Percentiles rank a stretch among this genome's conserved stretches.
These are phyloP conservation scores for Deinandra increscens DNA, from an alignment of 129 eudicot genomes.

Conservation along the genomic window DNA sequence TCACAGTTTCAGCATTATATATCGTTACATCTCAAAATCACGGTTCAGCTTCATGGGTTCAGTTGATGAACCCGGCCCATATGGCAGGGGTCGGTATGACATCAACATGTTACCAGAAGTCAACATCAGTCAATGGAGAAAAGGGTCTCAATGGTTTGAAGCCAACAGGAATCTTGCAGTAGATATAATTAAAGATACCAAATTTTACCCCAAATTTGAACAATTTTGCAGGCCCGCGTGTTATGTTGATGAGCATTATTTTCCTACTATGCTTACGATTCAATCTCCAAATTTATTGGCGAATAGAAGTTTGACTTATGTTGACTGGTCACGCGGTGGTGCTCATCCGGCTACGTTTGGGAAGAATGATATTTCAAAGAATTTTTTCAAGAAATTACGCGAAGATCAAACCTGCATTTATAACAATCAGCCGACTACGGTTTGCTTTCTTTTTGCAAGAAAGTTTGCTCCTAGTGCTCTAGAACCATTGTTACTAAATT, in stretches of 20 bases:
- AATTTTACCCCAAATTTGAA: conserved; percentile 68
- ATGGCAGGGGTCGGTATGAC: conserved; percentile 77
- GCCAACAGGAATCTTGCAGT: conserved; percentile 59
- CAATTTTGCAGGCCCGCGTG: conserved; percentile 71
- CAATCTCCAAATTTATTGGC: conserved; percentile 56
- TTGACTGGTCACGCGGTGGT: conserved; percentile 90
- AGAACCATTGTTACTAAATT: conserved; percentile 51
- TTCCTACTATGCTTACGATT: conserved; percentile 76
- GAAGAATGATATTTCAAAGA: conserved; percentile 41
- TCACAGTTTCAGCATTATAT: conserved; percentile 57
- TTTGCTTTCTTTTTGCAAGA: conserved; percentile 84
- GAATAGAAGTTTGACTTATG: conserved; percentile 72
- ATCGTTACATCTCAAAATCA: conserved; percentile 63
- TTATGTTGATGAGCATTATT: conserved; percentile 88
- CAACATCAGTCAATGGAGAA: conserved; percentile 70
- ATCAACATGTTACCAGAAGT: conserved; percentile 60
- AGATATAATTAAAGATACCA: conserved; percentile 50
- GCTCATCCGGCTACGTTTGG: conserved; percentile 92
- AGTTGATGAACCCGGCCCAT: conserved; percentile 65
- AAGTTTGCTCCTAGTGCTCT: conserved; percentile 88
- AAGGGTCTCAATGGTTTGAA: conserved; percentile 98
- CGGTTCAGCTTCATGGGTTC: conserved; percentile 61
- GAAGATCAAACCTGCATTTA: conserved; percentile 45
- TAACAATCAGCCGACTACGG: conserved; percentile 46
- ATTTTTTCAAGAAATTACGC: conserved; percentile 47